Evolutionary conservation across 805 yeast species (phyloP).

Genomic region (Cephaloascus fragrans): DNA sequence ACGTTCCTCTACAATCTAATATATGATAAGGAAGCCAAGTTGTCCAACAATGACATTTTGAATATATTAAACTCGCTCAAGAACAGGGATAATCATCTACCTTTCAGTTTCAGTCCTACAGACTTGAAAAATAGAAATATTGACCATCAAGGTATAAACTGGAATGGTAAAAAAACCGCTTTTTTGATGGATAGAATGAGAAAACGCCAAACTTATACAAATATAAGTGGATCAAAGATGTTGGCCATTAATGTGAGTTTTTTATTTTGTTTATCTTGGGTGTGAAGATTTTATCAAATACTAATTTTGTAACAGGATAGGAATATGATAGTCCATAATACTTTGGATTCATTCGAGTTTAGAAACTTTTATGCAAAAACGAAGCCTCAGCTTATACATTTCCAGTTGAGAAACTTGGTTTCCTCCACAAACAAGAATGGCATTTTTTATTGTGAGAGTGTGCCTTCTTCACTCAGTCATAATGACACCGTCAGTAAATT

Average conservation of each 20-base stretch:
- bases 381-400: constrained; percentile 42
- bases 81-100: constrained; percentile 22
- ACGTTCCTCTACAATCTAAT: constrained; percentile 27
- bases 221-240: constrained; percentile 11
- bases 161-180: constrained; percentile 13
- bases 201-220: constrained; percentile 13
- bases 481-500: constrained; percentile 15
- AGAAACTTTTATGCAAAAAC: constrained; percentile 30
- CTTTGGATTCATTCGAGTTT: constrained; percentile 23
- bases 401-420: constrained; percentile 45
- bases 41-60: constrained; percentile 25
- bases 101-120: constrained; percentile 9
- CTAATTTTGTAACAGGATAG: background rate
- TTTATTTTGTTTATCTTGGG: constrained; percentile 14
- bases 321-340: background rate
- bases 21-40: constrained; percentile 22
- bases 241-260: constrained; percentile 6
- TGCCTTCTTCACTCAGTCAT: constrained; percentile 12
- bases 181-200: constrained; percentile 10
- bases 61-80: constrained; percentile 23
- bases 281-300: constrained; percentile 9
- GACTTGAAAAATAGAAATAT: constrained; percentile 1
- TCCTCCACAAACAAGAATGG: constrained; percentile 22
- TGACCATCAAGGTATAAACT: constrained; percentile 18
- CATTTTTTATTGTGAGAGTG: constrained; percentile 26